Conservation (phyloP, 352 stramenopile species). For the Pythium dissotocum region DNA sequence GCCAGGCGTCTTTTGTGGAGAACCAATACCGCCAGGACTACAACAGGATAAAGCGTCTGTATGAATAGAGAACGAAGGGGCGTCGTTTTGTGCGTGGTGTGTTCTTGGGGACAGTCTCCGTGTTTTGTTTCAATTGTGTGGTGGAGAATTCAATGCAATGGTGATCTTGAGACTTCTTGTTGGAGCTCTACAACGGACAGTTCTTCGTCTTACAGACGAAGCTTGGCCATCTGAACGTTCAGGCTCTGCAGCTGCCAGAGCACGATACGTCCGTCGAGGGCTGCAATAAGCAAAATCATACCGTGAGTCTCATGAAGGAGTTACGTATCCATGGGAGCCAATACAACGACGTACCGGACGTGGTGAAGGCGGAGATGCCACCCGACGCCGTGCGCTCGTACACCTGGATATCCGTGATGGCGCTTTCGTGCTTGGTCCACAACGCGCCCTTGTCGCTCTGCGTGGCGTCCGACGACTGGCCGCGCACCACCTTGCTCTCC, state of each 20-base stretch:
- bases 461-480: constrained; percentile 82
- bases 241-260: constrained; percentile 75
- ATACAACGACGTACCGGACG: constrained; percentile 53
- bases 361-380: constrained; percentile 76
- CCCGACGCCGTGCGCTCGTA: constrained; percentile 54
- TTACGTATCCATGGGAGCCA: not conserved
- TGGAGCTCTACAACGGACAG: not conserved
- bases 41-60: constrained; percentile 89
- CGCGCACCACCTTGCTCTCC: constrained; percentile 83
- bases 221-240: constrained; percentile 79
- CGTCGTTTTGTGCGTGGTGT: no score
- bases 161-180: not conserved
- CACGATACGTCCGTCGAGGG: constrained; percentile 80
- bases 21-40: constrained; percentile 90
- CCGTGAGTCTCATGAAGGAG: no score
- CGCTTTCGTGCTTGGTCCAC: constrained; percentile 89
- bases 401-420: constrained; percentile 82
- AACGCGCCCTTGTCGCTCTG: constrained; percentile 76
- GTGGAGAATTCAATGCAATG: not conserved
- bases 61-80: constrained; percentile 59
- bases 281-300: constrained; percentile 24
- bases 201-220: constrained; percentile 53
- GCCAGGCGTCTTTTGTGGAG: constrained; percentile 88
- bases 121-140: not conserved
- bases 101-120: not conserved